Conservation (phyloP, 2,329 filamentous ascomycete genomes). For the Magnaporthiopsis incrustans region DNA sequence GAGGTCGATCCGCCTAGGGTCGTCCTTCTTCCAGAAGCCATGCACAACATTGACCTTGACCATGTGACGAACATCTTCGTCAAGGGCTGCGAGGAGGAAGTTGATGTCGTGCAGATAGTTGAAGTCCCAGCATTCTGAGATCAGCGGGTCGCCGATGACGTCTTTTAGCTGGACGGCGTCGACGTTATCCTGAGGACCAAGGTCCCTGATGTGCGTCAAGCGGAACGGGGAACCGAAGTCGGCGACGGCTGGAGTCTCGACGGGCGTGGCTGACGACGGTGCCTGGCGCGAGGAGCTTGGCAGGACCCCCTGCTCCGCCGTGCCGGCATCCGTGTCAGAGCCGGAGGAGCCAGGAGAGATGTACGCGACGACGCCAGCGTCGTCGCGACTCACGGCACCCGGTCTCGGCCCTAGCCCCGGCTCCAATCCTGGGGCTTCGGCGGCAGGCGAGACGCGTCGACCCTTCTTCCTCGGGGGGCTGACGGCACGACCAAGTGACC, state of each 20-base stretch:
- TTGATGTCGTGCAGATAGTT: slow-evolving; percentile 57
- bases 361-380: not conserved
- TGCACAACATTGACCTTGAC: slow-evolving; percentile 50
- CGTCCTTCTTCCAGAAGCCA: slow-evolving; percentile 61
- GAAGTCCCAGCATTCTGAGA: slow-evolving; percentile 64
- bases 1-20: slow-evolving; percentile 46
- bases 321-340: not conserved
- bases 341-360: too few relatives aligned
- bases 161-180: slow-evolving; percentile 59
- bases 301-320: not conserved
- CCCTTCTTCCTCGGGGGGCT: slow-evolving; percentile 5
- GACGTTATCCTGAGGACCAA: slow-evolving; percentile 50
- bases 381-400: not conserved
- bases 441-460: not conserved
- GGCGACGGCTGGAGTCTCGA: not conserved
- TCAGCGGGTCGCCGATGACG: slow-evolving; percentile 65
- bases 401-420: too few relatives aligned
- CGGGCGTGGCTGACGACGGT: not conserved
- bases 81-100: slow-evolving; percentile 47
- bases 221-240: slow-evolving; percentile 58
- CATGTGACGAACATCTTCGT: slow-evolving; percentile 38
- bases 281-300: not conserved
- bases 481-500: slow-evolving; percentile 1
- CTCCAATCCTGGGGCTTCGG: not conserved
- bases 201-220: slow-evolving; percentile 60